phyloP scores from a whole-genome alignment of 2,329 filamentous ascomycete genomes.

The Aspergillus pseudoglaucus region DNA sequence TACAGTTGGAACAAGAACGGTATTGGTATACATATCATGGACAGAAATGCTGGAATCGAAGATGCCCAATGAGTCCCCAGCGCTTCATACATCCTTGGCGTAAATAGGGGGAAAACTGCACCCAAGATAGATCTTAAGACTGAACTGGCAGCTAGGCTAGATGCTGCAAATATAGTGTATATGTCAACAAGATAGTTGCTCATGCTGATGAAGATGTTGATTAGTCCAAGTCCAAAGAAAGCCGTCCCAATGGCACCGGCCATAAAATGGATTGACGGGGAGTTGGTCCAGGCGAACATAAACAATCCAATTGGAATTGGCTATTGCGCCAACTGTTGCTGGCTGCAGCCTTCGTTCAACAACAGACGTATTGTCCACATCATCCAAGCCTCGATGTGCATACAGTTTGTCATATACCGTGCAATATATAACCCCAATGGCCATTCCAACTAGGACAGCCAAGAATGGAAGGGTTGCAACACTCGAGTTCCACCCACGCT shows the following conservation, averaged over 20 bases:
- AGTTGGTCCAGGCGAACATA: constrained; percentile 29
- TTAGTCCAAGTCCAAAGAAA: constrained; percentile 21
- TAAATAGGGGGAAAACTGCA: constrained; percentile 22
- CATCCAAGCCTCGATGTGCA: neutral
- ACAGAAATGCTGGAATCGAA: constrained; percentile 18
- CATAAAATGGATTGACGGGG: constrained; percentile 18
- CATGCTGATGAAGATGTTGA: constrained; percentile 18
- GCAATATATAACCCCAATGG: constrained; percentile 17
- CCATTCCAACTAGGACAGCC: constrained; percentile 25
- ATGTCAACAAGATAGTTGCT: constrained; percentile 23
- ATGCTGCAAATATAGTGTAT: constrained; percentile 21
- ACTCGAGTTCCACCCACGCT: constrained; percentile 24
- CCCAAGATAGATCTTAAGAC: constrained; percentile 19
- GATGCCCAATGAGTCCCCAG: constrained; percentile 23
- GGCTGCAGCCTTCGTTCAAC: constrained; percentile 11
- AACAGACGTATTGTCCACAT: no score
- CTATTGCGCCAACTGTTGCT: constrained; percentile 17
- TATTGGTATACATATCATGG: constrained; percentile 19
- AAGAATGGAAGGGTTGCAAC: constrained; percentile 22
- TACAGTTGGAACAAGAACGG: constrained; percentile 23
- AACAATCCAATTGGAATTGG: constrained; percentile 23
- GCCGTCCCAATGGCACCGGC: constrained; percentile 17
- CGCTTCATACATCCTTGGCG: constrained; percentile 19
- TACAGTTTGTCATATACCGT: constrained; percentile 23
- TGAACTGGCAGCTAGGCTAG: constrained; percentile 19